Conservation (phyloP, 805 yeast genomes). For the Candida quercuum region DNA sequence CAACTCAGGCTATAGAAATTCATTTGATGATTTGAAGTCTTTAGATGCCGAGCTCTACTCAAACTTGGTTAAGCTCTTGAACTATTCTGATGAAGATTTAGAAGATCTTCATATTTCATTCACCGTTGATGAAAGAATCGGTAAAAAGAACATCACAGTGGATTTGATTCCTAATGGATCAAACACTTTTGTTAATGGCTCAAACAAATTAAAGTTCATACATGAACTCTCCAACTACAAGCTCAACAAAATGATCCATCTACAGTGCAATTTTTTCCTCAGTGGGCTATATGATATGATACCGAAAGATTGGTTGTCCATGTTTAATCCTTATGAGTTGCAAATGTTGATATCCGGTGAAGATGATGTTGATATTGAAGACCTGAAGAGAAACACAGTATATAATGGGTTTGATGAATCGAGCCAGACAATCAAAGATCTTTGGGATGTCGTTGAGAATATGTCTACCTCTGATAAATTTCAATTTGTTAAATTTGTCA, state of each 20-base stretch:
- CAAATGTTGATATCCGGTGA: constrained; percentile 78
- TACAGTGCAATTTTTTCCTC: constrained; percentile 58
- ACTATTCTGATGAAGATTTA: constrained; percentile 50
- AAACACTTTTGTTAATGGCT: constrained; percentile 44
- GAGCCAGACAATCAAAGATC: constrained; percentile 54
- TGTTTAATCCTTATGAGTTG: constrained; percentile 81
- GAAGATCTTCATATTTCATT: constrained; percentile 56
- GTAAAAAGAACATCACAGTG: constrained; percentile 33
- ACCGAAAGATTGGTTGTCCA: constrained; percentile 66
- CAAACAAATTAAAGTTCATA: constrained; percentile 67
- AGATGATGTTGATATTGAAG: constrained; percentile 62
- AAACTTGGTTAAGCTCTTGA: constrained; percentile 57
- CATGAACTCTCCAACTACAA: constrained; percentile 76
- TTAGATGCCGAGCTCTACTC: constrained; percentile 64
- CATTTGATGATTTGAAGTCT: constrained; percentile 74
- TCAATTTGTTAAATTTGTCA: constrained; percentile 77
- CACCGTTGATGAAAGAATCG: constrained; percentile 48
- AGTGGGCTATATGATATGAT: constrained; percentile 69
- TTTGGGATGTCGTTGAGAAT: constrained; percentile 77
- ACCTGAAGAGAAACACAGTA: constrained; percentile 56
- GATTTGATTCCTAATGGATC: constrained; percentile 63
- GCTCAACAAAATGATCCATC: constrained; percentile 54
- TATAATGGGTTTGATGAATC: constrained; percentile 56
- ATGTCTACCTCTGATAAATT: constrained; percentile 57
- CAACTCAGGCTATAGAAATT: constrained; percentile 39